Percentiles rank a stretch among this genome's conserved stretches.
These are phyloP conservation scores for Paracoccidioides brasiliensis DNA, from an alignment of 2,329 filamentous ascomycete genomes.

Conservation along the genomic window DNA sequence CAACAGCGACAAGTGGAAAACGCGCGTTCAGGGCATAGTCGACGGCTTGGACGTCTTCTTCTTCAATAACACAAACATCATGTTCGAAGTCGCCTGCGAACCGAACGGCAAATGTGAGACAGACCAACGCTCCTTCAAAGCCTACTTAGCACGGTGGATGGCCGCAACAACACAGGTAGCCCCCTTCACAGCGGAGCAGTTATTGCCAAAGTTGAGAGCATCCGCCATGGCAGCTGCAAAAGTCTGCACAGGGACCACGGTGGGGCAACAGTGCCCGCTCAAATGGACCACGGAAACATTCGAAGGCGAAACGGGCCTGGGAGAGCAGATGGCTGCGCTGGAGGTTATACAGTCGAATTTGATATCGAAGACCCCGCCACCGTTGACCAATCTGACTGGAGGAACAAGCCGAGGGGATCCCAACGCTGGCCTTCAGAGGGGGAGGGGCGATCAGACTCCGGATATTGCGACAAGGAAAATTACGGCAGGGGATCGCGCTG, in stretches of 20 bases:
- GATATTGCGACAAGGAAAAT: conserved; percentile 14
- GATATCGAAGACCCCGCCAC: conserved; percentile 32
- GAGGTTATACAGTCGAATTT: conserved; percentile 51
- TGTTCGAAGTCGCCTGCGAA: conserved; percentile 58
- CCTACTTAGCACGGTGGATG: conserved; percentile 55
- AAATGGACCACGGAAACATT: conserved; percentile 45
- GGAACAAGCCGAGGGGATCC: conserved; percentile 38
- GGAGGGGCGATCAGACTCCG: conserved; percentile 4
- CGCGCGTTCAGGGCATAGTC: conserved; percentile 43
- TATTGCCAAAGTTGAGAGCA: conserved; percentile 45
- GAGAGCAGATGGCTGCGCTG: conserved; percentile 56
- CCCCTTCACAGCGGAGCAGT: conserved; percentile 42
- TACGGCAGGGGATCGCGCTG: conserved; percentile 25
- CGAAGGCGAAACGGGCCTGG: conserved; percentile 48
- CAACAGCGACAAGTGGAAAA: conserved; percentile 40
- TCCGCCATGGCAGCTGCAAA: conserved; percentile 48
- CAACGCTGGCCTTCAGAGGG: conserved; percentile 19
- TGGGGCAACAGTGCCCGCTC: conserved; percentile 50
- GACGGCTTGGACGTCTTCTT: conserved; percentile 41
- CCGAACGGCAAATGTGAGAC: conserved; percentile 46
- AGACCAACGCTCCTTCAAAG: conserved; percentile 63
- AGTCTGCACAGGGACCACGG: conserved; percentile 48
- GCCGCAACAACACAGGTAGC: conserved; percentile 48
- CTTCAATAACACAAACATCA: conserved; percentile 35
- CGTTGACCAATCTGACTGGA: conserved; percentile 43